These are phyloP conservation scores for Achlya hypogyna DNA, from an alignment of 352 stramenopile genomes.

Conservation along the genomic window DNA sequence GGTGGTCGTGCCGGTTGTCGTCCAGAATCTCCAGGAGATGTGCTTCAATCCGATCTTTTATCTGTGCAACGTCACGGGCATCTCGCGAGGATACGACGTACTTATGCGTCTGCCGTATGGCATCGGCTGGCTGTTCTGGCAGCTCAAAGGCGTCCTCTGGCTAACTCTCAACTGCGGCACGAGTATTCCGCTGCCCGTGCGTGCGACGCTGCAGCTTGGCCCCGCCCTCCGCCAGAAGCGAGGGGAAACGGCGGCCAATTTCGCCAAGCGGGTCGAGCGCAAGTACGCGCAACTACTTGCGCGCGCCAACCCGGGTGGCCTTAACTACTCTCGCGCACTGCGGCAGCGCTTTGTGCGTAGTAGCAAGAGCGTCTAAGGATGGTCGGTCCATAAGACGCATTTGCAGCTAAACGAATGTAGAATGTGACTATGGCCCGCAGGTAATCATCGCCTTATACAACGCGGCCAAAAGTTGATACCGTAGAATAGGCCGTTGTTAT, in stretches of 20 bases:
- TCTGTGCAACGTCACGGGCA: background rate
- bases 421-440: no score
- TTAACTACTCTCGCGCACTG: background rate
- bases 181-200: background rate
- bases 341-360: background rate
- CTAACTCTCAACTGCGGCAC: background rate
- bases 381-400: no score
- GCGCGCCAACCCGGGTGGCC: background rate
- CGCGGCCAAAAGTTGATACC: no score
- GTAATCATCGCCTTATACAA: no score
- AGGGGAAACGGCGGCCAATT: background rate
- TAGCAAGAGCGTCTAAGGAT: no score
- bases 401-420: no score
- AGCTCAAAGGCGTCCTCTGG: background rate
- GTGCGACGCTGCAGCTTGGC: background rate
- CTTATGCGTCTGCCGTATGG: background rate
- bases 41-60: background rate
- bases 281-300: background rate
- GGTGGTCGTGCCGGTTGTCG: background rate
- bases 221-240: background rate
- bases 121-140: background rate
- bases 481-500: no score
- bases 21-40: background rate
- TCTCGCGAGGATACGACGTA: background rate
- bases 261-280: background rate